phyloP scores from a whole-genome alignment of 495 filamentous ascomycete genomes.

The Xylaria bambusicola region DNA sequence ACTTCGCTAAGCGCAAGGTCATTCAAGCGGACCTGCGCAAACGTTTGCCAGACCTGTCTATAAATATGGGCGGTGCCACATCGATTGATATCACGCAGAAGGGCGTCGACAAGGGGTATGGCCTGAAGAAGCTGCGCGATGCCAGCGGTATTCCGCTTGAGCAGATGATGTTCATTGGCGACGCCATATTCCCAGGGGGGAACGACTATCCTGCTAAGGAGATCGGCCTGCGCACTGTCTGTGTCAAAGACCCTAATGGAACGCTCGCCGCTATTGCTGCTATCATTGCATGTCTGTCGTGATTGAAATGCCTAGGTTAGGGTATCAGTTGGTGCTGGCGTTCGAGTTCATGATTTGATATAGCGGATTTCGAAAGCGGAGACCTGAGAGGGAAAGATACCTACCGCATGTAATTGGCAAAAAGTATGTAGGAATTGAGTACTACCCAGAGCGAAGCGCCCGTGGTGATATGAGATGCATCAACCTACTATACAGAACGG shows the following conservation, averaged over 20 bases:
- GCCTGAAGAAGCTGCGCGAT: slow-evolving; percentile 27
- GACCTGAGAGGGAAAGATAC: too few relatives aligned
- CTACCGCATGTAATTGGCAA: too few relatives aligned
- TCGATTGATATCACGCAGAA: slow-evolving; percentile 31
- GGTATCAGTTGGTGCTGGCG: too few relatives aligned
- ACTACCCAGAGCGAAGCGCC: too few relatives aligned
- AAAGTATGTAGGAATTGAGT: too few relatives aligned
- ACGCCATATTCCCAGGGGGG: slow-evolving; percentile 29
- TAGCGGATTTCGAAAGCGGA: too few relatives aligned
- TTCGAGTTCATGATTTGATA: too few relatives aligned
- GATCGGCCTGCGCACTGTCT: slow-evolving; percentile 27
- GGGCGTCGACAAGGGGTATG: slow-evolving; percentile 32
- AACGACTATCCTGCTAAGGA: slow-evolving; percentile 31
- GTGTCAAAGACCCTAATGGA: slow-evolving; percentile 28
- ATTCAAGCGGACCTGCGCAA: slow-evolving; percentile 25
- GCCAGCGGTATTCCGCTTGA: slow-evolving; percentile 25
- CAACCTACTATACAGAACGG: too few relatives aligned
- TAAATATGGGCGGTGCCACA: slow-evolving; percentile 33
- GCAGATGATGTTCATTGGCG: slow-evolving; percentile 32
- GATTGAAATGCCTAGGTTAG: neutral
- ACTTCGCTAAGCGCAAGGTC: slow-evolving; percentile 30
- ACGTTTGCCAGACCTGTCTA: slow-evolving; percentile 28
- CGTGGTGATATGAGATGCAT: too few relatives aligned
- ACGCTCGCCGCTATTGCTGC: slow-evolving; percentile 24
- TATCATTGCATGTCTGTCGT: slow-evolving; percentile 15